Base-by-base conservation (phyloP, 441 rosid species). In the Populus hybrid region DNA sequence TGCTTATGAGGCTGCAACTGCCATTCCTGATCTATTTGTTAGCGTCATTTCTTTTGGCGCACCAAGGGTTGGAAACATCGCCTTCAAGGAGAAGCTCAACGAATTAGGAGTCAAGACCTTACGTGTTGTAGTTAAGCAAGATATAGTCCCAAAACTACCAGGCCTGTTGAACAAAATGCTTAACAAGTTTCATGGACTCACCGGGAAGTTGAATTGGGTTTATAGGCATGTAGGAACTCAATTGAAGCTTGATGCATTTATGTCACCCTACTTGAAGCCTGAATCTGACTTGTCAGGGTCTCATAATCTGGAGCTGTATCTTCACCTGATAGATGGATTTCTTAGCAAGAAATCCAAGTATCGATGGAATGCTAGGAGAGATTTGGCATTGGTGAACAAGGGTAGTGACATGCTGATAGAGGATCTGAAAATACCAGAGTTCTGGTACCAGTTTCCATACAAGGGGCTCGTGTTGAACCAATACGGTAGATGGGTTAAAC, bases 261-360 rank as follows among this genome's bases (percentile, higher is more conserved):
- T 12, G 1, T 89, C 92, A 0, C 90, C 88, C 0, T 88, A 84
- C 35, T 33, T 90, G 72, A 90, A 85, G 50, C 84, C 70, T 0
- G 91, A 86, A 21, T 77, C 82, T 0, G 85, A 88, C 72, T 9
- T 87, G n/a, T 45, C 76, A 0, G 88, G 91, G 28, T 72, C 77
- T 50, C 94, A 89, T 77, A 88, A 86, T 45, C 68, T 88, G 20
- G 93, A 89, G 83, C 83, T 86, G 12, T 91, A 90, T 72, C 89
- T 93, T 7, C 95, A 91, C 81, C 82, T 94, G 10, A 28, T 90
- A 66, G 97, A 93, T 81, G 97, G 97, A 23, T 91, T 77, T 53
- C 31, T 77, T 53, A 61, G 90, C 77, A 80, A 82, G 84, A 84
- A 83, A 29, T 75, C 89, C 0, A 88, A 84, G 75, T 92, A 88